A percentile compares a stretch with the other conserved stretches of the same genome.
Evolutionary conservation across 176 grass and related monocot species (phyloP).

Genomic region (Bothriochloa decipiens): DNA sequence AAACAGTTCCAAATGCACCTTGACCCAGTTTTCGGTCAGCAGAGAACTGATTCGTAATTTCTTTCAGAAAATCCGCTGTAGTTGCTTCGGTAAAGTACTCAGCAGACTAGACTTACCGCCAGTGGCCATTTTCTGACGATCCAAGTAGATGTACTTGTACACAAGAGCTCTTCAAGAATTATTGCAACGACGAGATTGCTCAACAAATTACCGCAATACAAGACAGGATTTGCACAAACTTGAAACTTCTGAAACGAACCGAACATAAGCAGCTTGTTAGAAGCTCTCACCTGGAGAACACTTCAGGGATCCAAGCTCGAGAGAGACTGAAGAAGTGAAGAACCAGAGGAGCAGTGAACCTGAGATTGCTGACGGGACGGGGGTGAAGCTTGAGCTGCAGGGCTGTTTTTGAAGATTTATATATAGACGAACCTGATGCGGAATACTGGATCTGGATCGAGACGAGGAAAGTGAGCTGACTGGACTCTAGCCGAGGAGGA

Average conservation of each 20-base stretch:
- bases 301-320: neutral
- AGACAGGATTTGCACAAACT: neutral
- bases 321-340: neutral
- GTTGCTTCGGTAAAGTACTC: neutral
- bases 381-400: neutral
- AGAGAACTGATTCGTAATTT: neutral
- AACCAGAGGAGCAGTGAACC: neutral
- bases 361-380: neutral
- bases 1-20: slow-evolving; percentile 6
- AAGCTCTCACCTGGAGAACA: neutral
- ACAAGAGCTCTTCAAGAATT: neutral
- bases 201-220: neutral
- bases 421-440: neutral
- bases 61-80: neutral
- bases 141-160: neutral
- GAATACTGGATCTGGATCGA: neutral
- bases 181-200: neutral
- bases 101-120: neutral
- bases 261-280: neutral
- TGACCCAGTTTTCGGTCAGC: neutral
- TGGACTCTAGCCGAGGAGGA: too few relatives aligned
- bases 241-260: neutral
- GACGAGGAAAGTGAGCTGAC: too few relatives aligned
- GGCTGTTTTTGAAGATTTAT: neutral
- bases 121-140: neutral